Conservation (phyloP, 2,329 filamentous ascomycete species). For the Talaromyces sp. region DNA sequence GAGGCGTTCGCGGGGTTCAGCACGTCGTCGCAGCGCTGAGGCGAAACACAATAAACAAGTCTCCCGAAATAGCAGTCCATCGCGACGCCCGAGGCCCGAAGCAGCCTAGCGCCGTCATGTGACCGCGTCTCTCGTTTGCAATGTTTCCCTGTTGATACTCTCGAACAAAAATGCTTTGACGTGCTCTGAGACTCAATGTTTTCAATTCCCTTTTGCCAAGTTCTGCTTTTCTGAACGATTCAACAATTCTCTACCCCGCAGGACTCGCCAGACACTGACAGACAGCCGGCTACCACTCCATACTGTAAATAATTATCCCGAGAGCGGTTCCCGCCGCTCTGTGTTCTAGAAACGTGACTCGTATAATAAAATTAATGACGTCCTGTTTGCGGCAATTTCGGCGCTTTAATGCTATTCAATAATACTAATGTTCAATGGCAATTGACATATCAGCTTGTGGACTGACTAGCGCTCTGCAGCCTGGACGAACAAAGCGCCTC, state of each 20-base stretch:
- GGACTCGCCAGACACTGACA: no score
- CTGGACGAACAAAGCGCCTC: neutral
- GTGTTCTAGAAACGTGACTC: no score
- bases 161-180: neutral
- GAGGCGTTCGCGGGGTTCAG: neutral
- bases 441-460: neutral
- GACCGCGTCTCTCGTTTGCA: neutral
- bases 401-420: neutral
- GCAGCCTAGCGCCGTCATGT: constrained; percentile 4
- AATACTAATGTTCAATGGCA: neutral
- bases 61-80: constrained; percentile 29
- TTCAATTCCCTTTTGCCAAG: no score
- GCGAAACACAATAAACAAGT: constrained; percentile 27
- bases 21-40: neutral
- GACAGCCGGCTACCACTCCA: no score
- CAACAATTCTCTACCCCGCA: no score
- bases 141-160: neutral
- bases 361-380: neutral
- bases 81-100: constrained; percentile 5
- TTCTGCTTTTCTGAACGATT: no score
- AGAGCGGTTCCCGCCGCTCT: no score
- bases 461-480: neutral
- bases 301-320: no score
- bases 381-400: neutral
- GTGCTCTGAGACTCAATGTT: neutral